Percentiles rank a stretch among this genome's conserved stretches.
These are phyloP conservation scores for Hyaloscypha finlandica DNA, from an alignment of 495 filamentous ascomycete genomes.

Conservation along the genomic window DNA sequence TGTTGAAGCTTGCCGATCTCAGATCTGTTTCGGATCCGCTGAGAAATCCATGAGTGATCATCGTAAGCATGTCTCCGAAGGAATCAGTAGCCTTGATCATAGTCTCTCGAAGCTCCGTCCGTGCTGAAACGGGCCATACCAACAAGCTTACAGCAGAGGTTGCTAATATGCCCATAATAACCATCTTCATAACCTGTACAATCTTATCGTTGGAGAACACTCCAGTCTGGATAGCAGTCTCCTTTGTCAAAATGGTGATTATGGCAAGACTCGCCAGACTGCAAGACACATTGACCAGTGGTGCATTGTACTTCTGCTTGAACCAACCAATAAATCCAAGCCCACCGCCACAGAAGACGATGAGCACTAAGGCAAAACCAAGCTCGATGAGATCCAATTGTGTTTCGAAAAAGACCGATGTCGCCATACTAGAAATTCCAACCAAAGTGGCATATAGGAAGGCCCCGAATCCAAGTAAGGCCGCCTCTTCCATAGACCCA, in stretches of 20 bases:
- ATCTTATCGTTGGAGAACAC: constrained; percentile 82
- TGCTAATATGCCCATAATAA: constrained; percentile 78
- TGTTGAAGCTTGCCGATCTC: constrained; percentile 59
- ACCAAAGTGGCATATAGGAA: constrained; percentile 82
- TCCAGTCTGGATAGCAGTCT: constrained; percentile 79
- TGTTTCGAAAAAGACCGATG: constrained; percentile 73
- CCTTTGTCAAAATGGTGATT: constrained; percentile 90
- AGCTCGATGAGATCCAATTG: constrained; percentile 63
- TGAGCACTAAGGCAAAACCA: constrained; percentile 79
- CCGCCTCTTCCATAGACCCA: constrained; percentile 89
- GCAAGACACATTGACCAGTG: constrained; percentile 87
- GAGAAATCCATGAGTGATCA: constrained; percentile 84
- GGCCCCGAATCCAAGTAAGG: constrained; percentile 77
- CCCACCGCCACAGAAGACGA: constrained; percentile 87
- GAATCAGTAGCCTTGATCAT: constrained; percentile 75
- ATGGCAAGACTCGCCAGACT: constrained; percentile 88
- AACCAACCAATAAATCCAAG: constrained; percentile 91
- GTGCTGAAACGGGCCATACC: constrained; percentile 80
- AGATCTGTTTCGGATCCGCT: constrained; percentile 83
- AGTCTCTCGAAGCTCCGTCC: constrained; percentile 70
- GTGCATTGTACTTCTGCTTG: constrained; percentile 84
- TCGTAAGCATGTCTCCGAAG: constrained; percentile 76
- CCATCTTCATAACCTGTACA: constrained; percentile 85
- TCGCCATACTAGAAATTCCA: constrained; percentile 83
- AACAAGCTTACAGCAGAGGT: constrained; percentile 77